phyloP scores from a whole-genome alignment of 2,329 filamentous ascomycete genomes.

The Exophiala lecanii-corni region DNA sequence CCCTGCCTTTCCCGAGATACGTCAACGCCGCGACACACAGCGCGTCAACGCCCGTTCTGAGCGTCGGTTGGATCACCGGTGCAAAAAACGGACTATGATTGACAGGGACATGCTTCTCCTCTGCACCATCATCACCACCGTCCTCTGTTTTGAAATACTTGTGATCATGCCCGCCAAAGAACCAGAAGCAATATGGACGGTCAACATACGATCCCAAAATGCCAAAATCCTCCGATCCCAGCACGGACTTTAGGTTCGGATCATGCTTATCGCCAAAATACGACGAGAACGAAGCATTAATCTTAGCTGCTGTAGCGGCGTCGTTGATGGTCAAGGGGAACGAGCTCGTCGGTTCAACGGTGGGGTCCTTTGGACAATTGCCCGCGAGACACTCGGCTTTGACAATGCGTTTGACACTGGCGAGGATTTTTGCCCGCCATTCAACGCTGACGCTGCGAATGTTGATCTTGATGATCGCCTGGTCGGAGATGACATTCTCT shows the following conservation, averaged over 20 bases:
- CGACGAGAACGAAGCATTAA: conserved; percentile 43
- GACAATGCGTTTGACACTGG: conserved; percentile 51
- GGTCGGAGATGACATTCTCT: conserved; percentile 57
- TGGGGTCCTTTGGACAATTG: conserved; percentile 45
- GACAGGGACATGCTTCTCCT: conserved; percentile 48
- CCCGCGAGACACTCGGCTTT: conserved; percentile 51
- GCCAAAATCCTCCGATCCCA: conserved; percentile 54
- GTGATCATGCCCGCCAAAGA: conserved; percentile 46
- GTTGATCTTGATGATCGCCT: conserved; percentile 53
- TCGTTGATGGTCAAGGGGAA: conserved; percentile 56
- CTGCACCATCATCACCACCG: conserved; percentile 29
- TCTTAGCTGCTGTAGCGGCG: conserved; percentile 35
- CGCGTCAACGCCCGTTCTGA: conserved; percentile 50
- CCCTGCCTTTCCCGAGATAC: conserved; percentile 37
- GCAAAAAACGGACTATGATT: conserved; percentile 59
- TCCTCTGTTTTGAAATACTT: conserved; percentile 42
- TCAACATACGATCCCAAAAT: conserved; percentile 49
- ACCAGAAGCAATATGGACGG: conserved; percentile 52
- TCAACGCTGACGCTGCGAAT: conserved; percentile 45
- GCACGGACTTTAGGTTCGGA: conserved; percentile 16
- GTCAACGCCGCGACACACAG: conserved; percentile 49
- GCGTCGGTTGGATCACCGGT: conserved; percentile 55
- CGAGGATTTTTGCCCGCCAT: conserved; percentile 46
- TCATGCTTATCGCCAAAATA: conserved; percentile 42
- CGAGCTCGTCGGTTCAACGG: conserved; percentile 43